Base-by-base conservation (phyloP, 2,329 filamentous ascomycete genomes). In the Exophiala bonariae region DNA sequence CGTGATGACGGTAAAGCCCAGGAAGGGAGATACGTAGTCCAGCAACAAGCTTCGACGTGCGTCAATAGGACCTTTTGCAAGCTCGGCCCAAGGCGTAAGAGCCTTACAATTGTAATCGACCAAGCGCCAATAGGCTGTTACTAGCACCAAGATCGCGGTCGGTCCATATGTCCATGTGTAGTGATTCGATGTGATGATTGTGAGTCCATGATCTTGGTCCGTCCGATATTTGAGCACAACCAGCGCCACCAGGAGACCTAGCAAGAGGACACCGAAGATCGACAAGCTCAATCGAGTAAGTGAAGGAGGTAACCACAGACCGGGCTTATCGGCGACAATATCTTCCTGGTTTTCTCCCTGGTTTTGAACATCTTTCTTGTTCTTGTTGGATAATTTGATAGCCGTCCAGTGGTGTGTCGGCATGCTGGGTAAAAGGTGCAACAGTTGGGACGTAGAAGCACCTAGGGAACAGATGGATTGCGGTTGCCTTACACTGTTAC, bases 1-100 rank as follows among this genome's bases (percentile, higher is more conserved):
- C 6, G 23, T 26, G 23, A 26, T 11, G 42, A 61, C 57, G 23
- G 50, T 59, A 7, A 60, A 44, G 9, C 61, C 58, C 16, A 30
- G 42, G 50, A 52, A 60, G 6, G 59, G 59, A 3, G 62, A 62
- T 6, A 64, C 44, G 40, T 64, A 65, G 38, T 64, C 61, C 14
- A 63, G 50, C 1, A 61, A 44, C 5, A 64, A 36, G 14, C 58
- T 60, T 39, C 57, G 59, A 16, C 56, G 43, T 7, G 52, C 42
- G 3, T 47, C 23, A 3, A 41, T 33, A 4, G 48, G 48, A 1
- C 54, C 61, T 26, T 47, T 44, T 23, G 54, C 53, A 14, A 65
- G 49, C 41, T 63, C 59, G 17, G 58, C 56, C 62, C 63, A 65
- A 2, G 63, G 59, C 42, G 57, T 58, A 14, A 63, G 43, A 31